These are phyloP conservation scores for Phaeosphaeriaceae sp. DNA, from an alignment of 2,329 filamentous ascomycete species.

Conservation along the genomic window DNA sequence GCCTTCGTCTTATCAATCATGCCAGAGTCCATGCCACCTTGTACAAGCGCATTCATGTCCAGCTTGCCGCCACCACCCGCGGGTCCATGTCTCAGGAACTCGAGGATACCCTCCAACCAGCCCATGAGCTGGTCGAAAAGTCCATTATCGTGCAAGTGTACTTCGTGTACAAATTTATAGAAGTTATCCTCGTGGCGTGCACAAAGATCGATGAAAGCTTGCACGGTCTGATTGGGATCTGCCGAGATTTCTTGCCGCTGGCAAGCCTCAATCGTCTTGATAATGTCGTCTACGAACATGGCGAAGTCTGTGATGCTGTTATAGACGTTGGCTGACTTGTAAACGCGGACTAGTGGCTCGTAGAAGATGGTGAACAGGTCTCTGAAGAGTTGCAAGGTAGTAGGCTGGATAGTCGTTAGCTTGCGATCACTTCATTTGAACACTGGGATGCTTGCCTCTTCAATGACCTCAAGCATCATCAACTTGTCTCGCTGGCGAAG, in stretches of 20 bases:
- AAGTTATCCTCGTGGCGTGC: slow-evolving; percentile 95
- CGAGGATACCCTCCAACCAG: slow-evolving; percentile 94
- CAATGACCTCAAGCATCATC: slow-evolving; percentile 96
- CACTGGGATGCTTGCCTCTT: slow-evolving; percentile 65
- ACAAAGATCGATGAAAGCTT: slow-evolving; percentile 96
- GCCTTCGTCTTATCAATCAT: slow-evolving; percentile 75
- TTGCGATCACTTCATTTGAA: neutral
- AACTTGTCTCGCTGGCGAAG: slow-evolving; percentile 91
- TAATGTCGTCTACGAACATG: slow-evolving; percentile 90
- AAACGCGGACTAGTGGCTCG: slow-evolving; percentile 93
- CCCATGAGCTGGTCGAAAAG: slow-evolving; percentile 96
- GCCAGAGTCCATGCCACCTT: slow-evolving; percentile 74
- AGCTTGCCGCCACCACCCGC: slow-evolving; percentile 77
- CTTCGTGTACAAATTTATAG: slow-evolving; percentile 98
- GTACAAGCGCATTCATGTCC: slow-evolving; percentile 93
- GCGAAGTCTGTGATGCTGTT: slow-evolving; percentile 97
- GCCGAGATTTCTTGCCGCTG: slow-evolving; percentile 83
- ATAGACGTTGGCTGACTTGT: slow-evolving; percentile 98
- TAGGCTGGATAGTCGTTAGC: slow-evolving; percentile 61
- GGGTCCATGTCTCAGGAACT: slow-evolving; percentile 89
- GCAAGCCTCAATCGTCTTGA: slow-evolving; percentile 75
- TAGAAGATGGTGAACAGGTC: slow-evolving; percentile 99
- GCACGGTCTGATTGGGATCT: slow-evolving; percentile 97
- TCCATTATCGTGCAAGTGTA: slow-evolving; percentile 95
- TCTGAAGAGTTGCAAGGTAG: slow-evolving; percentile 94